A percentile compares a stretch with the other conserved stretches of the same genome.
phyloP scores from a whole-genome alignment of 2,329 filamentous ascomycete species.

The Aspergillus cejpii region DNA sequence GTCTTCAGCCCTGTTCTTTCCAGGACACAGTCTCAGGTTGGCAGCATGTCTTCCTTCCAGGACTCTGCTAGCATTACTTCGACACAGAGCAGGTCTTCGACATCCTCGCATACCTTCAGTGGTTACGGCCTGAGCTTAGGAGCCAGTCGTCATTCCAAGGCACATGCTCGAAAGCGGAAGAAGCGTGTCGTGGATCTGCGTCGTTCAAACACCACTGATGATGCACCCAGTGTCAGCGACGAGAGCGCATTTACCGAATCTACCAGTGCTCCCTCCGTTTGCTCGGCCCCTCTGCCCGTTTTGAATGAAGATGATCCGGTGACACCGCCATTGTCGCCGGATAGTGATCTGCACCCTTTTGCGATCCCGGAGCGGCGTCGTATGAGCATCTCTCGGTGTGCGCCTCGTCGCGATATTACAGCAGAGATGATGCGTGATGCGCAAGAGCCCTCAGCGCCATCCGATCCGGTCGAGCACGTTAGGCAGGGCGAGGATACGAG shows the following conservation, averaged over 20 bases:
- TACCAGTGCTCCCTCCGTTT: conserved; percentile 41
- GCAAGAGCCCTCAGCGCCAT: conserved; percentile 22
- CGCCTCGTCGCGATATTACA: conserved; percentile 20
- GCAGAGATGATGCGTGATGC: conserved; percentile 18
- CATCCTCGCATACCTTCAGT: conserved; percentile 32
- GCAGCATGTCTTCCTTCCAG: conserved; percentile 66
- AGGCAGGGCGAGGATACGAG: conserved; percentile 25
- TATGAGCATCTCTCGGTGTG: conserved; percentile 24
- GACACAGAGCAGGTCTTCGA: conserved; percentile 52
- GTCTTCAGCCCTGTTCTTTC: conserved; percentile 49
- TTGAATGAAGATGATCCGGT: conserved; percentile 54
- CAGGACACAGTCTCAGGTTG: conserved; percentile 58
- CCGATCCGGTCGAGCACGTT: conserved; percentile 16
- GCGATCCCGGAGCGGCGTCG: conserved; percentile 32
- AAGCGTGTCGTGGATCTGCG: conserved; percentile 46
- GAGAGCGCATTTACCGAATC: conserved; percentile 39
- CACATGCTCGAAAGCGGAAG: conserved; percentile 42
- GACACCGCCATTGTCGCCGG: conserved; percentile 48
- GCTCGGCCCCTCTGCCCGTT: conserved; percentile 51
- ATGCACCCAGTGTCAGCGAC: conserved; percentile 39
- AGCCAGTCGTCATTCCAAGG: conserved; percentile 40
- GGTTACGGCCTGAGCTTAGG: conserved; percentile 38
- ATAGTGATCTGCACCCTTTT: conserved; percentile 28
- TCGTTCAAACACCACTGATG: conserved; percentile 37
- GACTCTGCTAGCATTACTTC: conserved; percentile 63